These are phyloP conservation scores for Metarhizium anisopliae DNA, from an alignment of 2,329 filamentous ascomycete species.

Conservation along the genomic window DNA sequence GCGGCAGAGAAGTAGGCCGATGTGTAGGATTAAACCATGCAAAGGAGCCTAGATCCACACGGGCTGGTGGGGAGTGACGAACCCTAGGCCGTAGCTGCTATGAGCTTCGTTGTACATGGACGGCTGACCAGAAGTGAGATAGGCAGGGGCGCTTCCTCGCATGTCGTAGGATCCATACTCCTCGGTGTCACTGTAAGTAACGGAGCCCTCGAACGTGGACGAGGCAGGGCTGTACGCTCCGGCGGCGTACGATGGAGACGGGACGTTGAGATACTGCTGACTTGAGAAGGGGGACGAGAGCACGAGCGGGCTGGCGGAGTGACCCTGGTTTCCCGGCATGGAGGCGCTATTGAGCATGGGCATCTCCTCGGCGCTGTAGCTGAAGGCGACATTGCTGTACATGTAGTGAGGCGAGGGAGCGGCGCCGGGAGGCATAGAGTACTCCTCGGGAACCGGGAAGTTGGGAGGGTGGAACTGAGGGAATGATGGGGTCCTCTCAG, in stretches of 20 bases:
- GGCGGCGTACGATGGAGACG: constrained; percentile 49
- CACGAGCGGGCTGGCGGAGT: constrained; percentile 44
- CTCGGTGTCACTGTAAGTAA: constrained; percentile 54
- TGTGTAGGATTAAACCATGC: constrained; percentile 24
- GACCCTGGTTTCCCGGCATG: constrained; percentile 30
- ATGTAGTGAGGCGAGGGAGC: constrained; percentile 30
- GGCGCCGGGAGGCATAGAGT: constrained; percentile 24
- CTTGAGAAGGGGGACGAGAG: constrained; percentile 46
- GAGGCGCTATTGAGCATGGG: constrained; percentile 43
- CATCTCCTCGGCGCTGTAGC: constrained; percentile 55
- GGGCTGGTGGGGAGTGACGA: constrained; percentile 54
- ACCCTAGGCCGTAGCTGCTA: constrained; percentile 38
- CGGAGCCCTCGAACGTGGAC: constrained; percentile 53
- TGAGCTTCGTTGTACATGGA: constrained; percentile 36
- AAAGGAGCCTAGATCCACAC: constrained; percentile 47
- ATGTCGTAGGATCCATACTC: constrained; percentile 44
- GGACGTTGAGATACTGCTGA: constrained; percentile 53
- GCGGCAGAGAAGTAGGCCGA: constrained; percentile 24
- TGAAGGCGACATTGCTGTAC: constrained; percentile 51
- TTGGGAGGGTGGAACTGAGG: constrained; percentile 50
- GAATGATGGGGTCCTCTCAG: constrained; percentile 49
- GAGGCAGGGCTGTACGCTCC: constrained; percentile 53
- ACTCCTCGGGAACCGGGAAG: constrained; percentile 40
- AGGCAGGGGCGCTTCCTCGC: constrained; percentile 22
- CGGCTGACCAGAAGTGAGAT: constrained; percentile 35